These are phyloP conservation scores for Cyclaneusma minus DNA, from an alignment of 2,329 filamentous ascomycete genomes.

Conservation along the genomic window DNA sequence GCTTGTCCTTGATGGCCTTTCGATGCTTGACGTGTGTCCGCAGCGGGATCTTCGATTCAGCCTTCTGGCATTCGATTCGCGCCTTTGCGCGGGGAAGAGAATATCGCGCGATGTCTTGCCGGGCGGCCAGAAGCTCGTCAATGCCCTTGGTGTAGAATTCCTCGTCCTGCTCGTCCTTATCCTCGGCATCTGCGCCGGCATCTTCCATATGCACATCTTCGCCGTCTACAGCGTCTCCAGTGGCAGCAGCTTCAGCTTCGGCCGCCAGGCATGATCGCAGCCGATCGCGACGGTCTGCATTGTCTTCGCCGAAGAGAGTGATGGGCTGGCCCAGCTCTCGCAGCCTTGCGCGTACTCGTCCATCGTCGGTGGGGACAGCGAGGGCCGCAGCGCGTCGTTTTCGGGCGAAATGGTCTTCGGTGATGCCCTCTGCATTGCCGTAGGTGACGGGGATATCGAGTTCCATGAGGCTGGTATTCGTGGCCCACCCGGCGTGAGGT, in stretches of 20 bases:
- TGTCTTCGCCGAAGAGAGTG: conserved; percentile 85
- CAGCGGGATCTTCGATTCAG: conserved; percentile 69
- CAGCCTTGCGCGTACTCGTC: conserved; percentile 63
- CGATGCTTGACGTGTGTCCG: conserved; percentile 86
- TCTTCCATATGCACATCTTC: conserved; percentile 50
- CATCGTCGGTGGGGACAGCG: conserved; percentile 87
- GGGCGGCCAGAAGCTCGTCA: conserved; percentile 55
- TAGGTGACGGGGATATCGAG: conserved; percentile 46
- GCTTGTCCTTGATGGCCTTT: conserved; percentile 70
- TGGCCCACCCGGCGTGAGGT: too few species aligned
- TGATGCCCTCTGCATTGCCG: conserved; percentile 64
- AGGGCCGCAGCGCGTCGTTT: conserved; percentile 81
- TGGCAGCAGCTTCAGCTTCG: conserved; percentile 49
- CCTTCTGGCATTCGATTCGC: conserved; percentile 61
- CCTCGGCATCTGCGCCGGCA: conserved; percentile 28
- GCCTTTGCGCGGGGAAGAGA: conserved; percentile 71
- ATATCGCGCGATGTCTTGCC: conserved; percentile 66
- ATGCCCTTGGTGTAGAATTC: conserved; percentile 90
- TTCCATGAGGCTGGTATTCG: too few species aligned
- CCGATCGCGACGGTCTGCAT: conserved; percentile 71
- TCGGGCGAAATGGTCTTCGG: conserved; percentile 76
- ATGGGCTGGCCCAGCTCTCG: conserved; percentile 85
- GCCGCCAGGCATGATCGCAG: conserved; percentile 67
- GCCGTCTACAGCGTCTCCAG: conserved; percentile 32
- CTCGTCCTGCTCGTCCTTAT: conserved; percentile 59